Evolutionary conservation across 495 filamentous ascomycete species (phyloP).

Genomic region (Sporormia fimetaria): DNA sequence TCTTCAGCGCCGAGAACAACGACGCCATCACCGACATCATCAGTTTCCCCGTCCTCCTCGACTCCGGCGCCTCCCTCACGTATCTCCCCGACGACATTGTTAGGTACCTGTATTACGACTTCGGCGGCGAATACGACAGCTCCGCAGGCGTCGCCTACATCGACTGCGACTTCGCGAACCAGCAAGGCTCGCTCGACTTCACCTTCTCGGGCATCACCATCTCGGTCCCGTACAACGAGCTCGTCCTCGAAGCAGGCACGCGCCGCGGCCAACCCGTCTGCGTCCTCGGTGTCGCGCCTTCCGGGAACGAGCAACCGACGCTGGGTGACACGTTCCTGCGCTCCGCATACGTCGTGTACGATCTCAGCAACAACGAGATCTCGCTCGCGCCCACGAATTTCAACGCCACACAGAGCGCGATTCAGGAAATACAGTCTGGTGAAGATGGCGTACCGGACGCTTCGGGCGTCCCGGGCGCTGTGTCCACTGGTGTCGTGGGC

Average conservation of each 20-base stretch:
- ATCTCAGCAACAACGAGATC: conserved; percentile 78
- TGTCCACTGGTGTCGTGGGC: conserved; percentile 34
- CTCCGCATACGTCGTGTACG: conserved; percentile 86
- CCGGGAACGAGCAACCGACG: conserved; percentile 52
- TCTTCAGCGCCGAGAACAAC: conserved; percentile 44
- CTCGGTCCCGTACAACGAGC: conserved; percentile 59
- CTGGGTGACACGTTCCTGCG: conserved; percentile 90
- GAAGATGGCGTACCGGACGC: conserved; percentile 56
- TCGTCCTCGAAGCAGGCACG: conserved; percentile 55
- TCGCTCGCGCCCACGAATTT: conserved; percentile 77
- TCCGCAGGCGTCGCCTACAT: conserved; percentile 52
- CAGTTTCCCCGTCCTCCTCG: conserved; percentile 65
- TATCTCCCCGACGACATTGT: conserved; percentile 70
- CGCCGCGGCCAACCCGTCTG: conserved; percentile 41
- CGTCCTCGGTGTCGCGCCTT: conserved; percentile 58
- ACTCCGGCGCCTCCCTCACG: conserved; percentile 83
- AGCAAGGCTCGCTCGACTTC: conserved; percentile 42
- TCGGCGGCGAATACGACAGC: conserved; percentile 53
- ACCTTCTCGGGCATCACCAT: conserved; percentile 67
- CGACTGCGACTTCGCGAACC: conserved; percentile 55
- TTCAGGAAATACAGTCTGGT: conserved; percentile 64
- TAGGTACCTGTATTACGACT: conserved; percentile 48
- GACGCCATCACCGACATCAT: too few relatives aligned
- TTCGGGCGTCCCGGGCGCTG: conserved; percentile 52
- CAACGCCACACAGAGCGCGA: conserved; percentile 51